Conservation (phyloP, 2,329 filamentous ascomycete genomes). For the Colletotrichum australisinense region DNA sequence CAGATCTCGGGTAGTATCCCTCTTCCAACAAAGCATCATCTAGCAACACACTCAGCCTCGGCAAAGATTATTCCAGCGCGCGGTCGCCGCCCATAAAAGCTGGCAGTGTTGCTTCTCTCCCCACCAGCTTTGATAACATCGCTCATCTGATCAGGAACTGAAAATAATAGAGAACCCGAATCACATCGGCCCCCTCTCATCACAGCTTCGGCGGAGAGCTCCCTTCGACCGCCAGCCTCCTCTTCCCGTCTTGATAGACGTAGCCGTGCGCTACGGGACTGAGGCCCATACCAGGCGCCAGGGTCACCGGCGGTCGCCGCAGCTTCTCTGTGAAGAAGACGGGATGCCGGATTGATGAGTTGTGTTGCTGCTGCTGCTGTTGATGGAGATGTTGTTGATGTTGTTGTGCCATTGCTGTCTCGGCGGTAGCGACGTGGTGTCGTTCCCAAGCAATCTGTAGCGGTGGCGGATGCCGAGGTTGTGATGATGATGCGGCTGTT, state of each 20-base stretch:
- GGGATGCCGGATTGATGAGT: slow-evolving; percentile 74
- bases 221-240: slow-evolving; percentile 36
- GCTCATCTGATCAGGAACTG: too few relatives aligned
- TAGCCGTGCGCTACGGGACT: slow-evolving; percentile 72
- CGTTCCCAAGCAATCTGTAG: slow-evolving; percentile 43
- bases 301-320: slow-evolving; percentile 61
- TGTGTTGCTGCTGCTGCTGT: slow-evolving; percentile 46
- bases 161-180: too few relatives aligned
- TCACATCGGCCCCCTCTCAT: slow-evolving; percentile 28
- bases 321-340: slow-evolving; percentile 80
- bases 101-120: too few relatives aligned
- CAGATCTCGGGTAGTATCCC: too few relatives aligned
- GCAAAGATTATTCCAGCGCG: too few relatives aligned
- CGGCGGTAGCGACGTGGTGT: slow-evolving; percentile 37
- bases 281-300: slow-evolving; percentile 37
- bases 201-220: slow-evolving; percentile 51
- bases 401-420: neutral
- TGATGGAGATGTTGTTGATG: neutral
- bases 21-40: too few relatives aligned
- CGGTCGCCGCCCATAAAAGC: too few relatives aligned
- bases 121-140: too few relatives aligned
- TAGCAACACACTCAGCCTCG: too few relatives aligned
- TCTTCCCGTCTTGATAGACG: slow-evolving; percentile 62
- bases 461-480: neutral
- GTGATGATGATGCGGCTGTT: neutral